Conservation (phyloP, 441 rosid species). For the Hura crepitans region DNA sequence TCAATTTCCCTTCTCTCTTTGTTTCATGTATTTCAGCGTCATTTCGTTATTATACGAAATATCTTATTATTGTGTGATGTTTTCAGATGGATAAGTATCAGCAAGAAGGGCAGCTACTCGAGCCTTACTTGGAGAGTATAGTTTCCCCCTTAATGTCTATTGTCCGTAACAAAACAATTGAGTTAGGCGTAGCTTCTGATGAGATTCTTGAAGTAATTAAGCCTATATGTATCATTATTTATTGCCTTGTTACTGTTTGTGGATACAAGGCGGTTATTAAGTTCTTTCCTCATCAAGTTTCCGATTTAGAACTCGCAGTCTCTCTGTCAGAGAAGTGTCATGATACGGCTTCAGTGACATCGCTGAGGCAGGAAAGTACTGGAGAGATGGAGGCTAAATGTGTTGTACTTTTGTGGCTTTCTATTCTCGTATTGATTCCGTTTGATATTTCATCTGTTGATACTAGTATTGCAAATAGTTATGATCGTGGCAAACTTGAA, state of each 20-base stretch:
- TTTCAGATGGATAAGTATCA: constrained; percentile 86
- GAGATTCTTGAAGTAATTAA: constrained; percentile 55
- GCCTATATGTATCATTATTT: constrained; percentile 72
- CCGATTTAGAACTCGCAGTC: constrained; percentile 86
- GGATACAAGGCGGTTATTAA: constrained; percentile 82
- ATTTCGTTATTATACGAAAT: background rate
- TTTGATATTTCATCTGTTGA: constrained; percentile 91
- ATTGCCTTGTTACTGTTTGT: constrained; percentile 76
- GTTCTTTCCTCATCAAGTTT: constrained; percentile 93
- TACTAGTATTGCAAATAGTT: constrained; percentile 52
- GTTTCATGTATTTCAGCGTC: background rate
- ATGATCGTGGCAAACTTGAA: constrained; percentile 43
- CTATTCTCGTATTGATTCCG: constrained; percentile 86
- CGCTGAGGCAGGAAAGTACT: constrained; percentile 80
- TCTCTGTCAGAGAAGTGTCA: constrained; percentile 80
- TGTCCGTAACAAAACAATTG: constrained; percentile 51
- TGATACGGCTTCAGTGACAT: constrained; percentile 43
- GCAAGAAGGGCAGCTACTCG: constrained; percentile 78
- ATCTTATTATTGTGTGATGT: background rate
- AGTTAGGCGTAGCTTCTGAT: constrained; percentile 44
- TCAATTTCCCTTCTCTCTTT: constrained; percentile 8
- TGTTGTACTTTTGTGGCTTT: constrained; percentile 86
- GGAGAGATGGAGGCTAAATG: constrained; percentile 98
- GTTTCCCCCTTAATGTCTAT: constrained; percentile 77
- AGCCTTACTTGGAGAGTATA: constrained; percentile 78